Conservation (phyloP, 441 rosid genomes). For the Flueggea neowawraea region DNA sequence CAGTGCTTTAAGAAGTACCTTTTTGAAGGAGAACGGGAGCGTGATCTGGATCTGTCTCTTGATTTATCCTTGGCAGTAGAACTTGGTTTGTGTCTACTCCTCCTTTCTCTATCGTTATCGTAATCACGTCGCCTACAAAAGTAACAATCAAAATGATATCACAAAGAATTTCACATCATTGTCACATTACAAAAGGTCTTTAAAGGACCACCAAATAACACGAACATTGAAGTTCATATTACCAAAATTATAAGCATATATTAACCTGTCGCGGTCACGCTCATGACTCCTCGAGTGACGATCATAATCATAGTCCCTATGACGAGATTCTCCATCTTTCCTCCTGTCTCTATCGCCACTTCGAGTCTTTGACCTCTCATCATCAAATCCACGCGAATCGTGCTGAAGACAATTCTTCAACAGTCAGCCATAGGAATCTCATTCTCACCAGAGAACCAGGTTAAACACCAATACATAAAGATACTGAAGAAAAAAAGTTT, state of each 20-base stretch:
- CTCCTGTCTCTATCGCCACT: slow-evolving; percentile 15
- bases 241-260: not conserved
- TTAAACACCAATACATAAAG: too few relatives aligned
- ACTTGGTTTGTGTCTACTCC: slow-evolving; percentile 12
- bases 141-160: not conserved
- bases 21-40: slow-evolving; percentile 46
- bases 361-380: slow-evolving; percentile 23
- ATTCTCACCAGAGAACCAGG: too few relatives aligned
- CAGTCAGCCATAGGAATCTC: too few relatives aligned
- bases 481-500: too few relatives aligned
- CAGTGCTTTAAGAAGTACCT: slow-evolving; percentile 48
- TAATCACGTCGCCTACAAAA: slow-evolving; percentile 5
- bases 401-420: not conserved
- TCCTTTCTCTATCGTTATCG: slow-evolving; percentile 18
- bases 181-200: slow-evolving; percentile 1
- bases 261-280: slow-evolving; percentile 26
- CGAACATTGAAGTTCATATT: not conserved
- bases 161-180: not conserved
- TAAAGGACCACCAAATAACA: too few relatives aligned
- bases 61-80: slow-evolving; percentile 32
- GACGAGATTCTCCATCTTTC: not conserved
- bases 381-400: slow-evolving; percentile 17
- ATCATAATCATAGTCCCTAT: slow-evolving; percentile 15
- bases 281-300: slow-evolving; percentile 13
- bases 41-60: slow-evolving; percentile 44